Evolutionary conservation across 2,329 filamentous ascomycete species (phyloP).

Genomic region (Colletotrichum ledebouriae): DNA sequence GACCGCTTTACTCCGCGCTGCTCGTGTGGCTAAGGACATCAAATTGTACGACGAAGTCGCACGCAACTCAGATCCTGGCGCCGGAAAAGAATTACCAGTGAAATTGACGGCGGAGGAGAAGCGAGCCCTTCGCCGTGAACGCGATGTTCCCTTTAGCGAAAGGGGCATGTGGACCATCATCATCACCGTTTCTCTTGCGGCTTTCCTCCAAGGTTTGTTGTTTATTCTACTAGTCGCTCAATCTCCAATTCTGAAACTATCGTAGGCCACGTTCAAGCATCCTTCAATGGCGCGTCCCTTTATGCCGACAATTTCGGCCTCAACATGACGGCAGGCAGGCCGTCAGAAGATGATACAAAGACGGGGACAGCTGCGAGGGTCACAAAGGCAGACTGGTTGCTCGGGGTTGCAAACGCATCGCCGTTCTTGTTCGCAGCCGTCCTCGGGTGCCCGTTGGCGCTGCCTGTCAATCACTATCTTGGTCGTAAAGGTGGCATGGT

Average conservation of each 20-base stretch:
- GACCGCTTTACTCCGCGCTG: slow-evolving; percentile 53
- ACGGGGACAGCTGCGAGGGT: slow-evolving; percentile 1
- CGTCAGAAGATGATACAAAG: slow-evolving; percentile 25
- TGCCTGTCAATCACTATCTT: slow-evolving; percentile 57
- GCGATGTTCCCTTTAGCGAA: slow-evolving; percentile 56
- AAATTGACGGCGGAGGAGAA: slow-evolving; percentile 53
- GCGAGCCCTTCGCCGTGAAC: slow-evolving; percentile 53
- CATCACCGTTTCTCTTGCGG: slow-evolving; percentile 58
- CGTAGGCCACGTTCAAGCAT: slow-evolving; percentile 57
- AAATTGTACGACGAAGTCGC: slow-evolving; percentile 55
- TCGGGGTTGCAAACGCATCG: slow-evolving; percentile 56
- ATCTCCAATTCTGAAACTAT: not conserved
- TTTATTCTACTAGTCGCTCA: not conserved
- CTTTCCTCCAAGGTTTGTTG: slow-evolving; percentile 55
- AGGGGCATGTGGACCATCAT: slow-evolving; percentile 56
- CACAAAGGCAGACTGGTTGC: slow-evolving; percentile 51
- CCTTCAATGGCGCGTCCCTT: slow-evolving; percentile 57
- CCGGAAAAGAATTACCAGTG: slow-evolving; percentile 49
- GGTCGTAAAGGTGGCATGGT: slow-evolving; percentile 57
- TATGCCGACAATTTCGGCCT: slow-evolving; percentile 42
- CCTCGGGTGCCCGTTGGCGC: slow-evolving; percentile 55
- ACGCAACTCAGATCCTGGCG: slow-evolving; percentile 45
- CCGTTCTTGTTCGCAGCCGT: slow-evolving; percentile 57
- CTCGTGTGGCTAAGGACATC: slow-evolving; percentile 57
- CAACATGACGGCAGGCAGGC: slow-evolving; percentile 1